Percentiles rank a stretch among this genome's conserved stretches.
These are phyloP conservation scores for Colletotrichum truncatum DNA, from an alignment of 2,329 filamentous ascomycete species.

Conservation along the genomic window DNA sequence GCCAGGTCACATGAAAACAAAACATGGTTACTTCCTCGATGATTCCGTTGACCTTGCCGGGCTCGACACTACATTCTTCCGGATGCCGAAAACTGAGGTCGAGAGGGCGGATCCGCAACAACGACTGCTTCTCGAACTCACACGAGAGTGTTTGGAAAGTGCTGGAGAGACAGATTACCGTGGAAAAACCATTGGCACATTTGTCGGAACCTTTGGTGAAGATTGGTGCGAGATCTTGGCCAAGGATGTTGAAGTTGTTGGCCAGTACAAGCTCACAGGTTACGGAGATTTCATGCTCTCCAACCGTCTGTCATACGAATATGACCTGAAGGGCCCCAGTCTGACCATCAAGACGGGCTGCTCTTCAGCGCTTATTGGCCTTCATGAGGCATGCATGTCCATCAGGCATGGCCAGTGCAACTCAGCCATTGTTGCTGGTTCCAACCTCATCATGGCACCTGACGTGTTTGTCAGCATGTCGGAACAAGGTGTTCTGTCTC, in stretches of 20 bases:
- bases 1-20: constrained; percentile 32
- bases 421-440: constrained; percentile 42
- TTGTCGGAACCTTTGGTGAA: constrained; percentile 39
- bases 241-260: constrained; percentile 34
- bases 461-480: constrained; percentile 26
- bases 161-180: constrained; percentile 37
- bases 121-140: constrained; percentile 10
- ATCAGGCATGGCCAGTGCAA: constrained; percentile 38
- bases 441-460: constrained; percentile 39
- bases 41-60: constrained; percentile 35
- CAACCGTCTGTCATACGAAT: constrained; percentile 43
- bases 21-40: constrained; percentile 42
- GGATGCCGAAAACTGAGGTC: constrained; percentile 37
- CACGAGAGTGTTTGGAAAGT: constrained; percentile 5
- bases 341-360: constrained; percentile 47
- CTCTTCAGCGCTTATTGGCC: constrained; percentile 40
- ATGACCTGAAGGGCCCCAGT: constrained; percentile 42
- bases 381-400: constrained; percentile 43
- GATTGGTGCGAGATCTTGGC: constrained; percentile 34
- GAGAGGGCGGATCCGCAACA: constrained; percentile 27
- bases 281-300: constrained; percentile 36
- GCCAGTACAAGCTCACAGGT: constrained; percentile 30
- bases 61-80: constrained; percentile 42
- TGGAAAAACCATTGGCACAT: constrained; percentile 37
- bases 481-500: constrained; percentile 37